These are phyloP conservation scores for Stellera chamaejasme DNA, from an alignment of 345 rosid species.

Conservation along the genomic window DNA sequence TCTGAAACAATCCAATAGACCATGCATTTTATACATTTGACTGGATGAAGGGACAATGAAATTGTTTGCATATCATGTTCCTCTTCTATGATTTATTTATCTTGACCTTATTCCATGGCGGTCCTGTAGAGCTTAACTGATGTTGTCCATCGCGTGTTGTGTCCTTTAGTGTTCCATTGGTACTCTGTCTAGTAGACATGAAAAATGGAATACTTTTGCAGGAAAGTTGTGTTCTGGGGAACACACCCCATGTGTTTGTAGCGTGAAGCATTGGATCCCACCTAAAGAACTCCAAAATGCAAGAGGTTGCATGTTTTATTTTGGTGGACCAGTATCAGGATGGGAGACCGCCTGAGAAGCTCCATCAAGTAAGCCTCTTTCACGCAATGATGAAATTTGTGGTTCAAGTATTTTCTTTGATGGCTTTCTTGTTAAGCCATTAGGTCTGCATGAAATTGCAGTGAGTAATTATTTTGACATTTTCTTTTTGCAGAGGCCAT, in stretches of 20 bases:
- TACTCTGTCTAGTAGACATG: not conserved
- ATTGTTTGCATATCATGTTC: not conserved
- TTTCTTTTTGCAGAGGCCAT: constrained; percentile 51
- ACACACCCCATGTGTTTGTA: constrained; percentile 11
- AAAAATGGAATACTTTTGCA: constrained; percentile 30
- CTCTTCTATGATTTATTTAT: not conserved
- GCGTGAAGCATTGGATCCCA: constrained; percentile 99
- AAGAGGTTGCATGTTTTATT: constrained; percentile 48
- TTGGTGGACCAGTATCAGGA: constrained; percentile 97
- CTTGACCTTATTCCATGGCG: not conserved
- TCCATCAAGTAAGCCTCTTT: constrained; percentile 82
- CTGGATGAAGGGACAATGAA: not conserved
- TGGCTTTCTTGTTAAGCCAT: not conserved
- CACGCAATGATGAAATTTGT: constrained; percentile 47
- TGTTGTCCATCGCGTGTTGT: not conserved
- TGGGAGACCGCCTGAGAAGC: constrained; percentile 99
- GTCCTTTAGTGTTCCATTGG: not conserved
- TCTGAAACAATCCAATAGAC: too few relatives aligned
- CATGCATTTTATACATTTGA: too few relatives aligned
- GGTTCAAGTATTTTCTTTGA: constrained; percentile 21
- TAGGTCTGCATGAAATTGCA: not conserved
- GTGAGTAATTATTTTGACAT: not conserved
- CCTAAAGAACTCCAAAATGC: constrained; percentile 96
- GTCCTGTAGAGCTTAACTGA: not conserved
- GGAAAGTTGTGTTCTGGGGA: constrained; percentile 20